Conservation (phyloP, 1,139 yeast genomes). For the Candida labiduridarum region DNA sequence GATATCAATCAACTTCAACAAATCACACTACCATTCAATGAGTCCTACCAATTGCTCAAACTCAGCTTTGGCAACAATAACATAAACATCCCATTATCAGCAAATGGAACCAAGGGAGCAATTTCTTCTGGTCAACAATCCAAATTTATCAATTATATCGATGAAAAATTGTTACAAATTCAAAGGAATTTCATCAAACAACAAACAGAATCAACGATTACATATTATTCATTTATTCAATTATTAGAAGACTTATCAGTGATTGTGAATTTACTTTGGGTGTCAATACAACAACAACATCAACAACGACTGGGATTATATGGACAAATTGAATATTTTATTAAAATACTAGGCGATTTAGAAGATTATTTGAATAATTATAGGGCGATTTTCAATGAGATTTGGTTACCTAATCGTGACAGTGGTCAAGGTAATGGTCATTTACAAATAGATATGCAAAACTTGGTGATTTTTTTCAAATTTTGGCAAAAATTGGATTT, state of each 20-base stretch:
- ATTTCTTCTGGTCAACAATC: conserved; percentile 51
- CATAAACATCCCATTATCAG: not conserved
- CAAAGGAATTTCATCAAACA: conserved; percentile 69
- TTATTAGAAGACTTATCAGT: conserved; percentile 49
- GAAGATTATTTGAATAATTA: conserved; percentile 62
- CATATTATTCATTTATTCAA: conserved; percentile 34
- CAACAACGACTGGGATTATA: conserved; percentile 29
- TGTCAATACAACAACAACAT: conserved; percentile 37
- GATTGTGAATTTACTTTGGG: conserved; percentile 60
- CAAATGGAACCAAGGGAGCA: conserved; percentile 4
- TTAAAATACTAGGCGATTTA: conserved; percentile 65
- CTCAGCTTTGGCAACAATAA: conserved; percentile 7
- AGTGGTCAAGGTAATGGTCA: not conserved
- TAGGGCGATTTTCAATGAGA: conserved; percentile 15
- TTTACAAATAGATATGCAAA: conserved; percentile 16
- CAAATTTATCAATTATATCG: conserved; percentile 60
- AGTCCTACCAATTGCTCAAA: conserved; percentile 21
- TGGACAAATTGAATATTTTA: conserved; percentile 63
- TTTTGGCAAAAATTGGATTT: conserved; percentile 47
- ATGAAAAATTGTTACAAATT: conserved; percentile 55
- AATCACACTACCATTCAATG: conserved; percentile 34
- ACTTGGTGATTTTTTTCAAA: conserved; percentile 32
- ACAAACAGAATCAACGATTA: conserved; percentile 39
- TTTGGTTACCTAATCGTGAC: not conserved
- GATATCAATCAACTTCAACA: conserved; percentile 17